phyloP scores from a whole-genome alignment of 441 rosid species.

The Croton setiger region DNA sequence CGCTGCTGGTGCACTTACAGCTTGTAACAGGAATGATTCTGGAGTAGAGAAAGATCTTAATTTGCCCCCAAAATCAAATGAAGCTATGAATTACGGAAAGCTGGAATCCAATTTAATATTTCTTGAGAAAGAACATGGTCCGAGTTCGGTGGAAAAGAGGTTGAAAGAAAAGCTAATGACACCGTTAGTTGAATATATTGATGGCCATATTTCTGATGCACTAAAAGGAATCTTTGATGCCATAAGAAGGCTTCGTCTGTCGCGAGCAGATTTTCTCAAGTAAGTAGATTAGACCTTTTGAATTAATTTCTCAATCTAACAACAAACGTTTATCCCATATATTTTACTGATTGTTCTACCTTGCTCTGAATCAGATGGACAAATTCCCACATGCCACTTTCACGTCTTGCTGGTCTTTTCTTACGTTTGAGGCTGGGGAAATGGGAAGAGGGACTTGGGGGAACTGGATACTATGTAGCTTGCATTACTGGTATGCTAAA shows the following conservation, averaged over 20 bases:
- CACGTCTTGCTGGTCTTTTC: conserved; percentile 67
- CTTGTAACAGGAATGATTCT: conserved; percentile 16
- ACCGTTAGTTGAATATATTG: conserved; percentile 21
- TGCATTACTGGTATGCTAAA: conserved; percentile 58
- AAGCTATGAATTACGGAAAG: conserved; percentile 23
- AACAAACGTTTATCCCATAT: not conserved
- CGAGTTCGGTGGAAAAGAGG: conserved; percentile 39
- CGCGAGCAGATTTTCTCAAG: conserved; percentile 70
- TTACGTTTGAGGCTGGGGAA: conserved; percentile 80
- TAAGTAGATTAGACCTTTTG: conserved; percentile 33
- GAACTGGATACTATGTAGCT: conserved; percentile 77
- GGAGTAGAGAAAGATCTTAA: conserved; percentile 15
- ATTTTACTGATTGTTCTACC: conserved; percentile 6
- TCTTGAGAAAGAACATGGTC: conserved; percentile 24
- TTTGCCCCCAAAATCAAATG: conserved; percentile 19
- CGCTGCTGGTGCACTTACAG: conserved; percentile 11
- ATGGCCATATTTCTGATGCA: conserved; percentile 27
- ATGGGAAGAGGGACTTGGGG: conserved; percentile 70
- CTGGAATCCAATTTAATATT: conserved; percentile 12
- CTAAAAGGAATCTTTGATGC: conserved; percentile 54
- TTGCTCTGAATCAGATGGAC: conserved; percentile 50
- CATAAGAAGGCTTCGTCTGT: conserved; percentile 62
- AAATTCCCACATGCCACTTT: conserved; percentile 40
- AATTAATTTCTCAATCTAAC: not conserved
- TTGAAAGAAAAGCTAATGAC: conserved; percentile 24